phyloP scores from a whole-genome alignment of 2,329 filamentous ascomycete species.

The Pseudovirgaria hyperparasitica region DNA sequence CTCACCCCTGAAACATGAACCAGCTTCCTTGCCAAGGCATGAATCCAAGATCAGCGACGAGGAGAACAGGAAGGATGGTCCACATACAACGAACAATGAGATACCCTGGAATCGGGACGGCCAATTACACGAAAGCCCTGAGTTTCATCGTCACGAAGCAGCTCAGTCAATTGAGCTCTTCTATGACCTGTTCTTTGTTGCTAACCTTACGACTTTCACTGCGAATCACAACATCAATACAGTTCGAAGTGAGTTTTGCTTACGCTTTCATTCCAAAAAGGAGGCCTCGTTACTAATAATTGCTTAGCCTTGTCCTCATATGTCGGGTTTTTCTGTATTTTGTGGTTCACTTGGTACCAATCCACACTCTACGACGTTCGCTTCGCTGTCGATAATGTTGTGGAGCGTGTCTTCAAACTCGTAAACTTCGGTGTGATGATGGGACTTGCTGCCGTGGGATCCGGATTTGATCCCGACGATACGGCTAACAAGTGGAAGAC shows the following conservation, averaged over 20 bases:
- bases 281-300: background rate
- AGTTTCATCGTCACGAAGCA: conserved; percentile 29
- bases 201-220: conserved; percentile 52
- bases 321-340: conserved; percentile 42
- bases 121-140: conserved; percentile 1
- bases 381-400: conserved; percentile 51
- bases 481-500: conserved; percentile 28
- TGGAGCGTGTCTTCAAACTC: conserved; percentile 46
- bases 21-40: no score
- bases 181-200: conserved; percentile 48
- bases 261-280: background rate
- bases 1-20: no score
- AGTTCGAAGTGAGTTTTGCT: conserved; percentile 5
- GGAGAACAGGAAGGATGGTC: no score
- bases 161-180: conserved; percentile 42
- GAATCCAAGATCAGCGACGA: no score
- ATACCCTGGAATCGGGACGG: conserved; percentile 2
- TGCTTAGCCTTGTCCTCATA: conserved; percentile 24
- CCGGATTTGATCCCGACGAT: conserved; percentile 23
- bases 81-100: no score
- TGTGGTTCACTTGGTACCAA: conserved; percentile 59
- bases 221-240: conserved; percentile 41
- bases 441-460: conserved; percentile 49
- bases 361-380: conserved; percentile 53
- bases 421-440: conserved; percentile 52